phyloP scores from a whole-genome alignment of 345 rosid species.

The Barbarea vulgaris region DNA sequence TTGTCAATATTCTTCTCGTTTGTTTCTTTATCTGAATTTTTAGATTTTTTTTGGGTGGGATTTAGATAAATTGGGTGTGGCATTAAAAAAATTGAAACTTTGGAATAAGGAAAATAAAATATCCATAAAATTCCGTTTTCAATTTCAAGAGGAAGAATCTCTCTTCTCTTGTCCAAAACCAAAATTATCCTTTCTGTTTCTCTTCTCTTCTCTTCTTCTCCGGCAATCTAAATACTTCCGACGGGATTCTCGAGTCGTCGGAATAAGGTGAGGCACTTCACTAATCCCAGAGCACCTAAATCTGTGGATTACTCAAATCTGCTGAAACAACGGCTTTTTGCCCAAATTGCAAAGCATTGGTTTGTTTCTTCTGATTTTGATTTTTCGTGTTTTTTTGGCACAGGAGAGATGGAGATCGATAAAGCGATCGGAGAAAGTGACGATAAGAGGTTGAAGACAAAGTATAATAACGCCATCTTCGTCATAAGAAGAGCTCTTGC shows the following conservation, averaged over 20 bases:
- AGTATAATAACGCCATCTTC: constrained; percentile 86
- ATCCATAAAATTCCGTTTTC: background rate
- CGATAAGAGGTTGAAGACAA: constrained; percentile 88
- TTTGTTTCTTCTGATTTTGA: constrained; percentile 18
- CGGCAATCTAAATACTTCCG: constrained; percentile 18
- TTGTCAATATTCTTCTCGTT: constrained; percentile 2
- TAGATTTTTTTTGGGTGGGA: constrained; percentile 22
- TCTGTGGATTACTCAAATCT: constrained; percentile 12
- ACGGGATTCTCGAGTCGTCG: constrained; percentile 28
- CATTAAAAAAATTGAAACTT: constrained; percentile 25
- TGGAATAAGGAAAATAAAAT: constrained; percentile 7
- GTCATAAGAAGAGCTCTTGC: constrained; percentile 87
- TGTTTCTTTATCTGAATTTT: background rate
- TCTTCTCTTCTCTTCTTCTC: background rate
- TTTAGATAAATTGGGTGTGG: constrained; percentile 43
- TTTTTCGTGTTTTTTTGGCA: constrained; percentile 5
- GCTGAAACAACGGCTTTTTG: background rate
- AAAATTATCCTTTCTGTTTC: background rate
- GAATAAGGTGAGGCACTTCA: constrained; percentile 14
- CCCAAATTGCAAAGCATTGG: constrained; percentile 7
- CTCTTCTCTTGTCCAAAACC: constrained; percentile 22
- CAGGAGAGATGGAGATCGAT: constrained; percentile 79
- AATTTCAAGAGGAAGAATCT: constrained; percentile 23
- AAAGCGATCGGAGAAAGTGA: constrained; percentile 80
- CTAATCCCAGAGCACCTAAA: background rate